Evolutionary conservation across 768 basidiomycete species (phyloP), one percentile per base, ranked within the genome.

Genomic region (Gloeophyllum trabeum): DNA sequence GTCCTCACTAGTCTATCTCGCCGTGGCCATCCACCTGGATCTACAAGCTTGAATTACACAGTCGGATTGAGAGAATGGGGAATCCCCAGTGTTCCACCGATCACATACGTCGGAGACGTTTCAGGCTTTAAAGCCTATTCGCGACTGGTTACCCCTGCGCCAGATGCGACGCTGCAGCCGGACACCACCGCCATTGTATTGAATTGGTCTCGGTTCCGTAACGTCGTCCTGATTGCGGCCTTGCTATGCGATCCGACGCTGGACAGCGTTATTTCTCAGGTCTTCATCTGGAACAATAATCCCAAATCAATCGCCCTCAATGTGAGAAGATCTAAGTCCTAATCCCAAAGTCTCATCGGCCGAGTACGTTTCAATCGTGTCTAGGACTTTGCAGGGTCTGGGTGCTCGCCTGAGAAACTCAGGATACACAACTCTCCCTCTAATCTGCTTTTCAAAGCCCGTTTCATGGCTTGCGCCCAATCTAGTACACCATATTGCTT

Each of bases 171-270:
- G n/a, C n/a, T n/a, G n/a, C n/a, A n/a, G 10, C 28, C 28, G 10
- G 28, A 32, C 16, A 32, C 28, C 10, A 37, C 75, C 4, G 73
- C 70, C 5, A 60, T 82, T 30, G 51, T 84, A 28, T 61, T 82
- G 34, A 83, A 82, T 55, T 83, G 80, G 81, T 75, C 73, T 39
- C 69, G 78, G 14, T 65, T 80, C 19, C 59, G 67, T 0, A 85
- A 84, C 47, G 75, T 84, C 32, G 52, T 69, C 30, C 64, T 65
- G 39, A 76, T 84, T 40, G 63, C 65, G 14, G 67, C 69, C 19
- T 51, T 65, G 19, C 61, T 82, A 12, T 82, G 80, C 51, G 58
- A 55, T 3, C 49, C 65, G 6, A 61, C 59, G 47, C 55, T 79
- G 24, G 56, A 69, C 12, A 61, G 64, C 41, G 64, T 67, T 6